Evolutionary conservation across 169 alveolate species (phyloP), one percentile per base, ranked within the genome.

Genomic region (Plasmodium malariae): DNA sequence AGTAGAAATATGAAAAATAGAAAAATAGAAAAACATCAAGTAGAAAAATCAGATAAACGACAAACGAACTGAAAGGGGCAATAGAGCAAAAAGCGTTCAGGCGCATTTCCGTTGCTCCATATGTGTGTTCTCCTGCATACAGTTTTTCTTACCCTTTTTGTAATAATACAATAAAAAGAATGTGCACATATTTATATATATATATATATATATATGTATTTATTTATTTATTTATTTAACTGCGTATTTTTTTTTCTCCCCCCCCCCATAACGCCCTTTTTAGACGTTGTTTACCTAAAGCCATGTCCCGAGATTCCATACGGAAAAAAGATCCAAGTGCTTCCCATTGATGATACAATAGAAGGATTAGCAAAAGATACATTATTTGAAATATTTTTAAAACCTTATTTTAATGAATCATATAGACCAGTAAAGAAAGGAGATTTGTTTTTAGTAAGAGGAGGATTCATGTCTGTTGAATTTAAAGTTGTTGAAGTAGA

Each of bases 401-500:
- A 98, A 95, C 99, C 99, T 0, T 99, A 98, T 94, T 99, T 98
- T 98, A 93, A 97, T 94, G 99, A 99, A 88, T 99, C 99, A 63
- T 99, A 98, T 94, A 91, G 99, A 88, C 99, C 99, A 1, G 99
- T 98, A 11, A 98, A 98, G 90, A 98, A 98, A 91, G 99, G 99
- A 12, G 99, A 99, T 89, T 96, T 98, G 54, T 99, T 99, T 95
- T 93, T 98, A 60, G 99, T 98, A 26, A 97, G 99, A 70, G 99
- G 99, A 1, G 99, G 99, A 24, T 98, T 99, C 96, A 96, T 99
- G 89, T 98, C 99, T 1, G 99, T 99, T 34, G 99, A 99, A 93
- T 99, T 99, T 96, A 99, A 99, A 96, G 99, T 99, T 9, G 99
- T 98, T 34, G 99, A 99, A 43, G 99, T 98, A 36, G 99, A 99